These are phyloP conservation scores for Microdochium nivale DNA, from an alignment of 2,329 filamentous ascomycete genomes.

Conservation along the genomic window DNA sequence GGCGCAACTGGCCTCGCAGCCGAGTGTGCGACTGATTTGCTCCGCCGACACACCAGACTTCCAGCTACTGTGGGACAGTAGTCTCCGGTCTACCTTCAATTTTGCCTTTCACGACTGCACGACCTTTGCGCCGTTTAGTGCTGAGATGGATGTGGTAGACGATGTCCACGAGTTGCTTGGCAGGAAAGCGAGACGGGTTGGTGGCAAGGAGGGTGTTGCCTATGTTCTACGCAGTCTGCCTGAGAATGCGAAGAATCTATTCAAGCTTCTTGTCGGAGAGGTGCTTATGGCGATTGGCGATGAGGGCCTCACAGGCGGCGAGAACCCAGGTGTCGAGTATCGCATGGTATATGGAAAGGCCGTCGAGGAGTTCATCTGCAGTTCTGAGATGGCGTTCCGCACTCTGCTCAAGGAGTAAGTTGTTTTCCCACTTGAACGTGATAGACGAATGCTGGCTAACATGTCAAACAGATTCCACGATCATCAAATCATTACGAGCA, in stretches of 20 bases:
- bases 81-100: slow-evolving; percentile 71
- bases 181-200: slow-evolving; percentile 67
- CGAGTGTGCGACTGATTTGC: slow-evolving; percentile 62
- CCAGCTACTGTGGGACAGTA: slow-evolving; percentile 80
- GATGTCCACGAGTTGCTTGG: slow-evolving; percentile 83
- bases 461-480: slow-evolving; percentile 67
- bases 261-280: slow-evolving; percentile 76
- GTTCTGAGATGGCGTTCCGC: slow-evolving; percentile 90
- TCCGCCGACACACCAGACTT: slow-evolving; percentile 87
- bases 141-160: slow-evolving; percentile 78
- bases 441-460: slow-evolving; percentile 14
- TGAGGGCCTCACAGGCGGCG: slow-evolving; percentile 39
- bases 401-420: slow-evolving; percentile 84
- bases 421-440: neutral
- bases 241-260: slow-evolving; percentile 84
- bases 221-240: slow-evolving; percentile 87
- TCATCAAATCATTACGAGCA: slow-evolving; percentile 91
- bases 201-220: slow-evolving; percentile 82
- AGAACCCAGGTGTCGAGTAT: slow-evolving; percentile 74
- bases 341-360: slow-evolving; percentile 89
- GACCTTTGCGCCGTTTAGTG: slow-evolving; percentile 68
- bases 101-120: slow-evolving; percentile 93
- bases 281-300: slow-evolving; percentile 65
- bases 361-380: slow-evolving; percentile 93
- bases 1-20: slow-evolving; percentile 66